These are phyloP conservation scores for Cnidoscolus chayamansa DNA, from an alignment of 441 rosid genomes.

Conservation along the genomic window DNA sequence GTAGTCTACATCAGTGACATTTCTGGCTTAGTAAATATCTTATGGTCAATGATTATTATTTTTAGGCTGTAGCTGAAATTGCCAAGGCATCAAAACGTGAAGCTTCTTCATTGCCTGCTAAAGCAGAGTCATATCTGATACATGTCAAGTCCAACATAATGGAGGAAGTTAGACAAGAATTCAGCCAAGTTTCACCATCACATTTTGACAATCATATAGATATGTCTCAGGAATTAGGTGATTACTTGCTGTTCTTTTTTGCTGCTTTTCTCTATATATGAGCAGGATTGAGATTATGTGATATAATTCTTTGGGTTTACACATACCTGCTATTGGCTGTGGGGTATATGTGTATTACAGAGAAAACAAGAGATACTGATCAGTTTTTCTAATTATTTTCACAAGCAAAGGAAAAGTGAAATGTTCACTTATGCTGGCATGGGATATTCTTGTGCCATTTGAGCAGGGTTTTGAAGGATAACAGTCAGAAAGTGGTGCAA, in stretches of 20 bases:
- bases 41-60: slow-evolving; percentile 18
- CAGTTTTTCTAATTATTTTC: not conserved
- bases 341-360: not conserved
- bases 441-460: not conserved
- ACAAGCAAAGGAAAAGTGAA: not conserved
- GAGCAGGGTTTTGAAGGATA: not conserved
- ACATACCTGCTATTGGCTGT: no score
- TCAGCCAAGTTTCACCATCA: slow-evolving; percentile 30
- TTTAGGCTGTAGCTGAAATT: slow-evolving; percentile 81
- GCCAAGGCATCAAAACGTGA: slow-evolving; percentile 66
- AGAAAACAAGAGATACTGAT: not conserved
- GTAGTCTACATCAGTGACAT: not conserved
- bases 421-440: not conserved
- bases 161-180: slow-evolving; percentile 24
- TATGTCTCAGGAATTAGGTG: slow-evolving; percentile 32
- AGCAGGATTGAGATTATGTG: slow-evolving; percentile 6
- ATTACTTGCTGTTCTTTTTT: not conserved
- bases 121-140: slow-evolving; percentile 46
- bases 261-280: not conserved
- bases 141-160: slow-evolving; percentile 47
- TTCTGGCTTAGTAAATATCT: not conserved
- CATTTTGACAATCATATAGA: slow-evolving; percentile 22
- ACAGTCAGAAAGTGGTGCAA: not conserved
- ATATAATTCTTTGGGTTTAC: not conserved
- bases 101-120: slow-evolving; percentile 53